These are phyloP conservation scores for Typha latifolia DNA, from an alignment of 176 grass and related monocot genomes.

Conservation along the genomic window DNA sequence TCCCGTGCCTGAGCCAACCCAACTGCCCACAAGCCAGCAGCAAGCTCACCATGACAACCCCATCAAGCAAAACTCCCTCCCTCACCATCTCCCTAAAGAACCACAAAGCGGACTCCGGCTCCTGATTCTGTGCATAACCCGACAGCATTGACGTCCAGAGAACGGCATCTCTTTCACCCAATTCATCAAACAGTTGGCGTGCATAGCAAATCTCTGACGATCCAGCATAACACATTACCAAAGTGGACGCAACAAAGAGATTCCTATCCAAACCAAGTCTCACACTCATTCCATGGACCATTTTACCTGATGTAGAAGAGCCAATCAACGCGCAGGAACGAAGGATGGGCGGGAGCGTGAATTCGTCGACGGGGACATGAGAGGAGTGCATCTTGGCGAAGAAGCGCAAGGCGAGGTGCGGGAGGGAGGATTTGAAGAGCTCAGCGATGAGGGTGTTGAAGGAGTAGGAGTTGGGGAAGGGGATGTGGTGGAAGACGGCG, in stretches of 20 bases:
- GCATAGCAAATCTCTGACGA: slow-evolving; percentile 35
- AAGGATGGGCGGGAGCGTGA: slow-evolving; percentile 53
- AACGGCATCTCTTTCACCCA: slow-evolving; percentile 45
- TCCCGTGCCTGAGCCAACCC: slow-evolving; percentile 35
- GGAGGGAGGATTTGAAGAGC: slow-evolving; percentile 37
- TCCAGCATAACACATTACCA: slow-evolving; percentile 32
- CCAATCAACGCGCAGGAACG: slow-evolving; percentile 37
- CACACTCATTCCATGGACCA: slow-evolving; percentile 40
- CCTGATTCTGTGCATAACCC: slow-evolving; percentile 38
- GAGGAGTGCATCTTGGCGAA: slow-evolving; percentile 41
- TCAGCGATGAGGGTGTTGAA: slow-evolving; percentile 43
- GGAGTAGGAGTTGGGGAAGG: slow-evolving; percentile 20
- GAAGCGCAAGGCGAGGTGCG: slow-evolving; percentile 26
- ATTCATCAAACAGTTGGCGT: slow-evolving; percentile 52
- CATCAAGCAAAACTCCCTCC: slow-evolving; percentile 28
- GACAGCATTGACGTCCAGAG: slow-evolving; percentile 78
- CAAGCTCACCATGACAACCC: slow-evolving; percentile 65
- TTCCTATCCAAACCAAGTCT: slow-evolving; percentile 34
- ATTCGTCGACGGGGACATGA: slow-evolving; percentile 30
- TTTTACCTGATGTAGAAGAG: slow-evolving; percentile 15
- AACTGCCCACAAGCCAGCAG: slow-evolving; percentile 49
- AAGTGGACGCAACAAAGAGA: slow-evolving; percentile 48
- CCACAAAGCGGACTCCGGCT: slow-evolving; percentile 28
- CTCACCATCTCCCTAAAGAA: slow-evolving; percentile 45
- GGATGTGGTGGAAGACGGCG: slow-evolving; percentile 23